A percentile compares a stretch with the other conserved stretches of the same genome.
These are phyloP conservation scores for Teunomyces tritomae DNA, from an alignment of 805 yeast genomes.

Conservation along the genomic window DNA sequence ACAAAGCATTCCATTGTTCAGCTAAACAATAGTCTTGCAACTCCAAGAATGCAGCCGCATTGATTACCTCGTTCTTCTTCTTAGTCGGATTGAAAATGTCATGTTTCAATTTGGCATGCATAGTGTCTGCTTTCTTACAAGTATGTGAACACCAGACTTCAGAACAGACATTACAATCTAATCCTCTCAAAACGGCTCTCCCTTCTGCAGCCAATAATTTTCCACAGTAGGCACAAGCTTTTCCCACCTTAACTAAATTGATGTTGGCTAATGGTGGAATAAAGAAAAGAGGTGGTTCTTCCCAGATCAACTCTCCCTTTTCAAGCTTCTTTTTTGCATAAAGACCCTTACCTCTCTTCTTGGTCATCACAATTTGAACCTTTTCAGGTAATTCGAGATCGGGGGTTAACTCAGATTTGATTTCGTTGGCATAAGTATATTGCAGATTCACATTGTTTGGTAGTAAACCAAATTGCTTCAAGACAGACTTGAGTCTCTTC, in stretches of 20 bases:
- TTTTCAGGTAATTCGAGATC: slow-evolving; percentile 36
- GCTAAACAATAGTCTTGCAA: slow-evolving; percentile 62
- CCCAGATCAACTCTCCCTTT: slow-evolving; percentile 57
- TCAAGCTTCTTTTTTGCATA: slow-evolving; percentile 47
- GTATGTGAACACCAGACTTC: slow-evolving; percentile 68
- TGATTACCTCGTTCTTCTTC: slow-evolving; percentile 35
- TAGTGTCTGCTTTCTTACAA: slow-evolving; percentile 53
- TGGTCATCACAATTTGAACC: slow-evolving; percentile 48
- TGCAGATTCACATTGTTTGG: slow-evolving; percentile 27
- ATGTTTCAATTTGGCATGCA: slow-evolving; percentile 61
- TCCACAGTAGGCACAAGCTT: slow-evolving; percentile 75
- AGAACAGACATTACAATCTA: slow-evolving; percentile 62
- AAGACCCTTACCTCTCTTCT: slow-evolving; percentile 59
- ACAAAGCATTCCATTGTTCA: slow-evolving; percentile 67
- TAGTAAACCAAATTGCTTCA: slow-evolving; percentile 57
- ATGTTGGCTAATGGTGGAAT: slow-evolving; percentile 69
- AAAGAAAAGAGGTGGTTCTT: slow-evolving; percentile 57
- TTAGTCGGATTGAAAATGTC: slow-evolving; percentile 33
- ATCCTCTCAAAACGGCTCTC: slow-evolving; percentile 40
- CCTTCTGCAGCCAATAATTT: slow-evolving; percentile 40
- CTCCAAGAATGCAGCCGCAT: slow-evolving; percentile 48
- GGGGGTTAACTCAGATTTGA: slow-evolving; percentile 51
- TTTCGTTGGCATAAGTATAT: slow-evolving; percentile 52
- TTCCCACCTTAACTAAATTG: slow-evolving; percentile 55
- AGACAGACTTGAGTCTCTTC: slow-evolving; percentile 50